phyloP scores from a whole-genome alignment of 208 protist species.

The Histomonas meleagridis region DNA sequence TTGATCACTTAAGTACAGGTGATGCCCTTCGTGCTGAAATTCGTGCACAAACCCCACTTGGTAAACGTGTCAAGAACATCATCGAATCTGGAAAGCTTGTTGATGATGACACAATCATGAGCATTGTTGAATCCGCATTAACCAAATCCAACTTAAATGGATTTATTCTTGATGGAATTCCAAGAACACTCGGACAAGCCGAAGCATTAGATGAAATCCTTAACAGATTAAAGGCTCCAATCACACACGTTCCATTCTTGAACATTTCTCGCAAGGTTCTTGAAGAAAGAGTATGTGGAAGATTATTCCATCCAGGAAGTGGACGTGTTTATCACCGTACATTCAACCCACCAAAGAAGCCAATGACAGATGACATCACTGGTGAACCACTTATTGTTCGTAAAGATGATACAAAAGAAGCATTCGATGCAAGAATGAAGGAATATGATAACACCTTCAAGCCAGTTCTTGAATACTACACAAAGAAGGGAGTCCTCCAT shows the following conservation, averaged over 20 bases:
- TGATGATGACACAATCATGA: conserved; percentile 38
- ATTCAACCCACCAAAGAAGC: conserved; percentile 46
- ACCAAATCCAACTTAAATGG: neutral
- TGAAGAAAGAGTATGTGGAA: conserved; percentile 45
- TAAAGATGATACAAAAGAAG: conserved; percentile 50
- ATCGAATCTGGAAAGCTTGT: conserved; percentile 34
- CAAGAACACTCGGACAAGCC: conserved; percentile 38
- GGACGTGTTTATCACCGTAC: conserved; percentile 50
- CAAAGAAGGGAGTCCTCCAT: neutral
- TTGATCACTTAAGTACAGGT: conserved; percentile 40
- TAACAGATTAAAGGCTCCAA: neutral
- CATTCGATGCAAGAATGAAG: conserved; percentile 44
- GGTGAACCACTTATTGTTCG: conserved; percentile 50
- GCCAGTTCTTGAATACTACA: conserved; percentile 46
- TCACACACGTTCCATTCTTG: conserved; percentile 45
- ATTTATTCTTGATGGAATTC: conserved; percentile 45
- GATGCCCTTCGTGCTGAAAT: conserved; percentile 37
- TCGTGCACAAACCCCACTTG: neutral
- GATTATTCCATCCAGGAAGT: conserved; percentile 44
- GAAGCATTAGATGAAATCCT: conserved; percentile 41
- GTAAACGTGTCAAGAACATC: neutral
- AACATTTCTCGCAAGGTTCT: conserved; percentile 34
- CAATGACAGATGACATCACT: conserved; percentile 50
- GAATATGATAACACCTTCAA: conserved; percentile 41
- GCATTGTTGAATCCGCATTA: neutral